Conservation (phyloP, 1,139 yeast species). For the Keqinozyma sinolaborantium region DNA sequence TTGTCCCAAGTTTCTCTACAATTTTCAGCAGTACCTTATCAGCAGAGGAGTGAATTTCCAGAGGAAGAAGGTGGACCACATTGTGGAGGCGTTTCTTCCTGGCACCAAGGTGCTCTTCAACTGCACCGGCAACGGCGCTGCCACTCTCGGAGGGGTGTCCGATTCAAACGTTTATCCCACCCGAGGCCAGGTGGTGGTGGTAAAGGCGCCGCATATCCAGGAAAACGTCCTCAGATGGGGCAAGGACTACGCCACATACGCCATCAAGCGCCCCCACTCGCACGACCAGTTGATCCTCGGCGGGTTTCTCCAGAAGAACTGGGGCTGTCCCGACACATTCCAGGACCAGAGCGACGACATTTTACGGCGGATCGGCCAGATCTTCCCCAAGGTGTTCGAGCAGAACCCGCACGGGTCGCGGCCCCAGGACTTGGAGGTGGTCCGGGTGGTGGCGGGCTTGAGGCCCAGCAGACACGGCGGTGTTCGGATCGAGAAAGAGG, state of each 20-base stretch:
- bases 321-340: conserved; percentile 56
- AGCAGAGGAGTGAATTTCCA: conserved; percentile 9
- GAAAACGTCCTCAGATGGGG: conserved; percentile 54
- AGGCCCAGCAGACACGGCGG: conserved; percentile 70
- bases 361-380: conserved; percentile 47
- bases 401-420: conserved; percentile 9
- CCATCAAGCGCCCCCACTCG: conserved; percentile 64
- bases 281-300: conserved; percentile 55
- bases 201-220: conserved; percentile 53
- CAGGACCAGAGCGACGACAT: conserved; percentile 55
- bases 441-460: conserved; percentile 59
- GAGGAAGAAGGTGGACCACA: conserved; percentile 34
- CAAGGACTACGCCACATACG: conserved; percentile 51
- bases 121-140: conserved; percentile 71
- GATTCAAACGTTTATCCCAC: conserved; percentile 58
- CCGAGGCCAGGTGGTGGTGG: conserved; percentile 67
- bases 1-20: conserved; percentile 32
- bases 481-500: conserved; percentile 46
- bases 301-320: conserved; percentile 58
- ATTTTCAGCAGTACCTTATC: conserved; percentile 7
- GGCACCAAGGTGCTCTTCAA: conserved; percentile 53
- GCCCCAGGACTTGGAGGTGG: conserved; percentile 35
- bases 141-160: conserved; percentile 53
- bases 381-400: neutral
- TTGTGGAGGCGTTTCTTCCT: conserved; percentile 49